phyloP scores from a whole-genome alignment of 495 filamentous ascomycete species.

The Stereocaulon alpinum region DNA sequence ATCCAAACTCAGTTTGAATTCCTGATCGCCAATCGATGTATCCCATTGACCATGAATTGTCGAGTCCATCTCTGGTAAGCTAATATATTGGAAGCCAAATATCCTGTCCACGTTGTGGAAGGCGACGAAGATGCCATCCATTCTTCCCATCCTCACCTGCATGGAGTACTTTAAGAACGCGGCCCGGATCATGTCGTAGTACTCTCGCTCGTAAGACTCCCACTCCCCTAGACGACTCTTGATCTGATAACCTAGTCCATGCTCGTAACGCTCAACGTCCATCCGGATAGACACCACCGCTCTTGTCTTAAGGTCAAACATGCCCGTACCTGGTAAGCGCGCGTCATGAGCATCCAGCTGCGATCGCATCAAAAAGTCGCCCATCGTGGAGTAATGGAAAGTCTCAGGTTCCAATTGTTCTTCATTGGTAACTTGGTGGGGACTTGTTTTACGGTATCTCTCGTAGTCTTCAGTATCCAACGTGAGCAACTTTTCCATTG shows the following conservation, averaged over 20 bases:
- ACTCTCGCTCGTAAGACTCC: conserved; percentile 91
- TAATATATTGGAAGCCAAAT: conserved; percentile 95
- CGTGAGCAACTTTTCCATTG: conserved; percentile 94
- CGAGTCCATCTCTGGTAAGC: conserved; percentile 74
- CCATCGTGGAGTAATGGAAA: conserved; percentile 77
- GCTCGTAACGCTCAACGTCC: conserved; percentile 58
- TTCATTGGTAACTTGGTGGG: conserved; percentile 50
- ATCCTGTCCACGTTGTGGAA: conserved; percentile 92
- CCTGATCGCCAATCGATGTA: conserved; percentile 62
- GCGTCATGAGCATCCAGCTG: conserved; percentile 89
- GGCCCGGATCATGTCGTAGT: conserved; percentile 89
- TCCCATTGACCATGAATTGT: conserved; percentile 65
- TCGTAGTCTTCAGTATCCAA: conserved; percentile 71
- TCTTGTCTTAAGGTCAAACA: conserved; percentile 95
- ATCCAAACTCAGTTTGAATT: conserved; percentile 71
- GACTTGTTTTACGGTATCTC: conserved; percentile 59
- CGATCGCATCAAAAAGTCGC: conserved; percentile 92
- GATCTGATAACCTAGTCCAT: conserved; percentile 84
- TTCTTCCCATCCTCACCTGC: conserved; percentile 89
- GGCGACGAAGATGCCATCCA: conserved; percentile 99
- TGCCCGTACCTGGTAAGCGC: conserved; percentile 78
- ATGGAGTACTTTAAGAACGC: conserved; percentile 96
- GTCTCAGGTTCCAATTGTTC: conserved; percentile 57
- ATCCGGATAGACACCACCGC: conserved; percentile 86
- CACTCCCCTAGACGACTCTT: conserved; percentile 58